A percentile compares a stretch with the other conserved stretches of the same genome.
phyloP scores from a whole-genome alignment of 1,139 yeast genomes.

The Yamadazyma trypodendri region DNA sequence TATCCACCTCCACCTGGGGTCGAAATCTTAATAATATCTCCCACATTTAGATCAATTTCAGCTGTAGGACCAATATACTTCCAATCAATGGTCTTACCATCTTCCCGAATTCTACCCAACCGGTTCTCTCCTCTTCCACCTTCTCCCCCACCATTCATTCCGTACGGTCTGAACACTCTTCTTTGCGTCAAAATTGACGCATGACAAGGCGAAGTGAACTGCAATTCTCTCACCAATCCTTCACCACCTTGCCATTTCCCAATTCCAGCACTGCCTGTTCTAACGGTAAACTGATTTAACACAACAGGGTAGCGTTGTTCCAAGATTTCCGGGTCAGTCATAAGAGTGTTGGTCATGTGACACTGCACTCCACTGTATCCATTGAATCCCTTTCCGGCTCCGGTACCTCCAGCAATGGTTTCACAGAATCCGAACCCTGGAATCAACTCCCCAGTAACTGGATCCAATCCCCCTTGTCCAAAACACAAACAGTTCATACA shows the following conservation, averaged over 20 bases:
- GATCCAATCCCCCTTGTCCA: constrained; percentile 40
- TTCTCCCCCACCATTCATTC: constrained; percentile 29
- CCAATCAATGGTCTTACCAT: constrained; percentile 22
- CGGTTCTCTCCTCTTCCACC: constrained; percentile 61
- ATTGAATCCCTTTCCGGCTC: constrained; percentile 38
- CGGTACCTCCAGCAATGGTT: constrained; percentile 49
- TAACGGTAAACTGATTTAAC: constrained; percentile 27
- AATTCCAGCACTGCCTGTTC: constrained; percentile 34
- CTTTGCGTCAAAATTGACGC: constrained; percentile 21
- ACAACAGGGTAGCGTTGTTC: constrained; percentile 38
- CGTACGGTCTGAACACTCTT: constrained; percentile 22
- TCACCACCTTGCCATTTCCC: constrained; percentile 40
- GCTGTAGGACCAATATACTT: constrained; percentile 22
- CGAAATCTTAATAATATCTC: constrained; percentile 43
- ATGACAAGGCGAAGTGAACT: constrained; percentile 21
- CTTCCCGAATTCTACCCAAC: constrained; percentile 41
- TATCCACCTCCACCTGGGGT: constrained; percentile 62
- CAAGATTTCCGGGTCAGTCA: constrained; percentile 41
- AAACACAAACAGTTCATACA: constrained; percentile 42
- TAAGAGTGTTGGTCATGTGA: constrained; percentile 45
- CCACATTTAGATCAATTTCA: constrained; percentile 24
- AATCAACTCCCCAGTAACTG: constrained; percentile 29
- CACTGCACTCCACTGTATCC: constrained; percentile 45
- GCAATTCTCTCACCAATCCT: constrained; percentile 23
- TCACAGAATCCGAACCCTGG: constrained; percentile 48